Evolutionary conservation across 148 eudicot genomes (phyloP).

Genomic region (Tetragonia tetragonoides): DNA sequence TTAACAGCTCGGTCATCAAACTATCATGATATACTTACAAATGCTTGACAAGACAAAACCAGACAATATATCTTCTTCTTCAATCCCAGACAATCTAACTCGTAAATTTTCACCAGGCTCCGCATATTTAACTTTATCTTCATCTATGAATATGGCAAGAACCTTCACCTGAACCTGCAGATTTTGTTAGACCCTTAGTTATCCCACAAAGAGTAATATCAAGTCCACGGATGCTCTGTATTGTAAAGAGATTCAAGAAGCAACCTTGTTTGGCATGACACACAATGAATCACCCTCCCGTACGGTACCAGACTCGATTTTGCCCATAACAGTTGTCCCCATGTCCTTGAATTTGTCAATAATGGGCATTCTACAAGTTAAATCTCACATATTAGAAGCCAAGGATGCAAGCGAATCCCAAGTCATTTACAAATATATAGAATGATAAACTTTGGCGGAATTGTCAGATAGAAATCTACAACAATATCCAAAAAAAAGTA

Average conservation of each 20-base stretch:
- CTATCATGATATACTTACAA: conserved; percentile 42
- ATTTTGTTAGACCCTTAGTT: neutral
- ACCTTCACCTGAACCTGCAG: conserved; percentile 83
- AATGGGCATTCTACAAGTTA: conserved; percentile 62
- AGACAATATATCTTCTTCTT: conserved; percentile 76
- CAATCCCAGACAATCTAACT: conserved; percentile 77
- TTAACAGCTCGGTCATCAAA: neutral
- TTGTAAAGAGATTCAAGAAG: neutral
- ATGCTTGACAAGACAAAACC: conserved; percentile 72
- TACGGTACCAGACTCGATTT: conserved; percentile 84
- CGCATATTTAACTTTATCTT: conserved; percentile 68
- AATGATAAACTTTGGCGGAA: too few species aligned
- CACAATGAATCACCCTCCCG: conserved; percentile 69
- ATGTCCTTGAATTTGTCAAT: conserved; percentile 84
- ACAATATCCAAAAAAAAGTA: too few species aligned
- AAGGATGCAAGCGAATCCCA: neutral
- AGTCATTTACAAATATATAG: neutral
- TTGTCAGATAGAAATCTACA: too few species aligned
- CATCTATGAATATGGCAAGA: conserved; percentile 63
- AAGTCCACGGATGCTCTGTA: neutral
- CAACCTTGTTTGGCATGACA: conserved; percentile 92
- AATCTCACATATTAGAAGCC: neutral
- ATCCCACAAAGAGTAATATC: neutral
- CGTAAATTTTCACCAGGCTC: conserved; percentile 91
- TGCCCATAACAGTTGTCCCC: conserved; percentile 95